Percentiles rank a stretch among this genome's conserved stretches.
Evolutionary conservation across 192 early-diverging fungal genomes (phyloP).

Genomic region (Umbelopsis vinacea): DNA sequence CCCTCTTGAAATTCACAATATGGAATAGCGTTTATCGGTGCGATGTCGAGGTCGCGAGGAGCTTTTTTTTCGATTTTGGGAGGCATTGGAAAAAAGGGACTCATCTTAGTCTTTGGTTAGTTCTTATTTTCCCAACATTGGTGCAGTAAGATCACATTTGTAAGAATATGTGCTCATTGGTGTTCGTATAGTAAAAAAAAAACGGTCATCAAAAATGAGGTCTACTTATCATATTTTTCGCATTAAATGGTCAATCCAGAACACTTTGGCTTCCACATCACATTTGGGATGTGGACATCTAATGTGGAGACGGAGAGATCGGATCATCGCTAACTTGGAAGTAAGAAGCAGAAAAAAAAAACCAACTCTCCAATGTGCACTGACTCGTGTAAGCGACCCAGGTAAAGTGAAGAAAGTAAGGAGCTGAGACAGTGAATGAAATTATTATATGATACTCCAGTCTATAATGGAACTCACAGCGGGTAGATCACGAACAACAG

Average conservation of each 20-base stretch:
- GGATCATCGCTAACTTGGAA: neutral
- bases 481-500: constrained; percentile 10
- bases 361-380: neutral
- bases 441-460: neutral
- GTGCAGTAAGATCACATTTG: neutral
- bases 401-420: constrained; percentile 2
- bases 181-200: too few species aligned
- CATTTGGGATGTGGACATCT: too few species aligned
- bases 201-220: too few species aligned
- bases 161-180: too few species aligned
- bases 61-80: neutral
- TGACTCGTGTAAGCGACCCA: constrained; percentile 14
- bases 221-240: neutral
- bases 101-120: too few species aligned
- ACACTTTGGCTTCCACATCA: too few species aligned
- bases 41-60: neutral
- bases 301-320: too few species aligned
- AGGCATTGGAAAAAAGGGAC: neutral
- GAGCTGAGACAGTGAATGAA: neutral
- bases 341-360: neutral
- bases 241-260: neutral
- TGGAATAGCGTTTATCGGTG: neutral
- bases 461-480: neutral
- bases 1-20: neutral
- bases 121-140: neutral